A percentile compares a stretch with the other conserved stretches of the same genome.
Conservation (phyloP, 352 stramenopile genomes). For the Phytophthora sp. region DNA sequence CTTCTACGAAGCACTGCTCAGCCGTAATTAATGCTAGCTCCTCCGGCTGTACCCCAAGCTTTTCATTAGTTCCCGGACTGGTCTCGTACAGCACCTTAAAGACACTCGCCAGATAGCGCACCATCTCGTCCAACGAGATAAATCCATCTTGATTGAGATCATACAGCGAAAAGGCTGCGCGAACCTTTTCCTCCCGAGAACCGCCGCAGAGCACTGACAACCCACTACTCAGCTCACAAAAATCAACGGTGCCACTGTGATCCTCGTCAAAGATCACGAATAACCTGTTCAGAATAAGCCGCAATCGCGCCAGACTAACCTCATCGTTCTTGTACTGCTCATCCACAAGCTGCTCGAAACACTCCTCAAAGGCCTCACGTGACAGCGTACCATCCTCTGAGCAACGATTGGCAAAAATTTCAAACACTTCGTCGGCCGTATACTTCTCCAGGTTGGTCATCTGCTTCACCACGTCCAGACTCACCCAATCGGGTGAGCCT, state of each 20-base stretch:
- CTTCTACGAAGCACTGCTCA: slow-evolving; percentile 87
- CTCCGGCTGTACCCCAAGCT: slow-evolving; percentile 66
- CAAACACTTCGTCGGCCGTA: slow-evolving; percentile 83
- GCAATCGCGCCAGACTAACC: slow-evolving; percentile 61
- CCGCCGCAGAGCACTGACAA: slow-evolving; percentile 86
- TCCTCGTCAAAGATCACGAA: slow-evolving; percentile 88
- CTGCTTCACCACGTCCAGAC: slow-evolving; percentile 78
- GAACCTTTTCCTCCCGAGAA: slow-evolving; percentile 83
- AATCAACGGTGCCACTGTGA: slow-evolving; percentile 80
- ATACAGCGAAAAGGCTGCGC: slow-evolving; percentile 86
- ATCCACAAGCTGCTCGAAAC: slow-evolving; percentile 85
- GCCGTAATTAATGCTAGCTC: slow-evolving; percentile 82
- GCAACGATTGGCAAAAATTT: slow-evolving; percentile 86
- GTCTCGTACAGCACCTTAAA: slow-evolving; percentile 91
- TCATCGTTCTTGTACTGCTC: slow-evolving; percentile 80
- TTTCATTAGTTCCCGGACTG: slow-evolving; percentile 59
- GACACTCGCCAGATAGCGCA: slow-evolving; percentile 81
- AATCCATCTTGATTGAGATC: slow-evolving; percentile 88
- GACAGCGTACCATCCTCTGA: slow-evolving; percentile 80
- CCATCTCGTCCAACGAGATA: slow-evolving; percentile 91
- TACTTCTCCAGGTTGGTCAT: slow-evolving; percentile 88
- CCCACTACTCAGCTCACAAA: slow-evolving; percentile 83
- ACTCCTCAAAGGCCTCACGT: slow-evolving; percentile 82
- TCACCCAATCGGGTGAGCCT: slow-evolving; percentile 63
- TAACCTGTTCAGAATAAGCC: slow-evolving; percentile 75